Evolutionary conservation across 306 rosid species (phyloP).

Genomic region (Corylus avellana): DNA sequence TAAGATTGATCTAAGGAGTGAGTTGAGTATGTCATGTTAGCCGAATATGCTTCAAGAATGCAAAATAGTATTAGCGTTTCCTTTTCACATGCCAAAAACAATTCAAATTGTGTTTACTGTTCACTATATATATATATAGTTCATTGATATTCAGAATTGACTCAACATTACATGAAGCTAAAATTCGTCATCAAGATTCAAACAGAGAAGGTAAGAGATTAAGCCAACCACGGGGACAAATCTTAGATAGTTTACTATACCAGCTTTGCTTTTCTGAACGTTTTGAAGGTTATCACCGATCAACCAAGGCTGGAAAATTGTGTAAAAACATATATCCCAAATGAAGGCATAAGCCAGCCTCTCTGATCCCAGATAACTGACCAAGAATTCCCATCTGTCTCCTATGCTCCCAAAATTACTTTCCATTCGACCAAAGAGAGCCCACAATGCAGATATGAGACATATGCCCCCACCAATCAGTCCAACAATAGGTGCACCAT

Average conservation of each 20-base stretch:
- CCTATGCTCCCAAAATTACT: conserved; percentile 62
- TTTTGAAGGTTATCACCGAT: conserved; percentile 79
- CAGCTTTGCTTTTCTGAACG: conserved; percentile 54
- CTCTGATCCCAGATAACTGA: conserved; percentile 73
- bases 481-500: conserved; percentile 65
- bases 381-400: conserved; percentile 79
- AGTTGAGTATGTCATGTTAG: no score
- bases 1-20: no score
- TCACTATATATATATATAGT: not conserved
- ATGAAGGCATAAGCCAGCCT: conserved; percentile 90
- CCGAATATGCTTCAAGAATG: no score
- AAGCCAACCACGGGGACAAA: conserved; percentile 81
- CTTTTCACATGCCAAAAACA: not conserved
- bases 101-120: not conserved
- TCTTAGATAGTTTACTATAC: conserved; percentile 56
- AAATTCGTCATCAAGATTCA: conserved; percentile 51
- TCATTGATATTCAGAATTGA: not conserved
- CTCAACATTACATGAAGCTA: not conserved
- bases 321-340: conserved; percentile 86
- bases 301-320: conserved; percentile 89
- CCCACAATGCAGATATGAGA: conserved; percentile 68
- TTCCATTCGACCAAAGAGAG: conserved; percentile 62
- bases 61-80: no score
- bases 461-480: conserved; percentile 65
- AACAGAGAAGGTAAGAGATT: conserved; percentile 67